Percentiles rank a stretch among this genome's conserved stretches.
Conservation (phyloP, 176 grass and related monocot genomes). For the Poa annua region DNA sequence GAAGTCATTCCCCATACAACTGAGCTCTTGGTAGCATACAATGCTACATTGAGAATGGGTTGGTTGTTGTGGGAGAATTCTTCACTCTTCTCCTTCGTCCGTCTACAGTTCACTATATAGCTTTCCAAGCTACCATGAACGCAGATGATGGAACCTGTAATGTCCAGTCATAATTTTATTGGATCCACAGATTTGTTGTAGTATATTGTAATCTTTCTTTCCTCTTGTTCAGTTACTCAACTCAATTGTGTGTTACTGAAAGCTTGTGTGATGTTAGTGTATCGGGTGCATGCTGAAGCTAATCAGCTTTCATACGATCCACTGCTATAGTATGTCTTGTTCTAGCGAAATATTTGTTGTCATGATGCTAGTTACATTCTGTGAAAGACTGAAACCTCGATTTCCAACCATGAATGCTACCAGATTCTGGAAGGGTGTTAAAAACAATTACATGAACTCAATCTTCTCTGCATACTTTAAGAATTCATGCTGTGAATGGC, state of each 20-base stretch:
- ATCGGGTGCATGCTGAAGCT: neutral
- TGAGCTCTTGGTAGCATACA: conserved; percentile 21
- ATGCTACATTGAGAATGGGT: neutral
- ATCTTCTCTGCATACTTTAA: neutral
- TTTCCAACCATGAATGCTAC: neutral
- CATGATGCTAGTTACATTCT: neutral
- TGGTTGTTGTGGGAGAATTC: conserved; percentile 38
- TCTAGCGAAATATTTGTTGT: conserved; percentile 21
- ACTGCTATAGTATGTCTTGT: neutral
- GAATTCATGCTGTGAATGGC: neutral
- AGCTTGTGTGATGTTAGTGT: conserved; percentile 25
- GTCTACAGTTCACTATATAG: conserved; percentile 25
- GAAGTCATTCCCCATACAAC: conserved; percentile 39
- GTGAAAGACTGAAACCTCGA: neutral
- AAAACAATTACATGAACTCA: neutral
- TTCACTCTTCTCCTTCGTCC: conserved; percentile 21
- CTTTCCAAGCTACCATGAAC: conserved; percentile 34
- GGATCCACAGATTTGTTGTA: conserved; percentile 48
- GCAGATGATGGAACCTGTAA: conserved; percentile 39
- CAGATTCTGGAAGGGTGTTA: neutral
- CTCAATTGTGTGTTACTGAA: conserved; percentile 38
- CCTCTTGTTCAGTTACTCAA: conserved; percentile 25
- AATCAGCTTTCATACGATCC: neutral
- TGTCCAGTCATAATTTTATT: conserved; percentile 43
- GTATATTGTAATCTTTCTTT: conserved; percentile 38